phyloP scores from a whole-genome alignment of 164 flowering plant species.

The Dillenia turbinata region DNA sequence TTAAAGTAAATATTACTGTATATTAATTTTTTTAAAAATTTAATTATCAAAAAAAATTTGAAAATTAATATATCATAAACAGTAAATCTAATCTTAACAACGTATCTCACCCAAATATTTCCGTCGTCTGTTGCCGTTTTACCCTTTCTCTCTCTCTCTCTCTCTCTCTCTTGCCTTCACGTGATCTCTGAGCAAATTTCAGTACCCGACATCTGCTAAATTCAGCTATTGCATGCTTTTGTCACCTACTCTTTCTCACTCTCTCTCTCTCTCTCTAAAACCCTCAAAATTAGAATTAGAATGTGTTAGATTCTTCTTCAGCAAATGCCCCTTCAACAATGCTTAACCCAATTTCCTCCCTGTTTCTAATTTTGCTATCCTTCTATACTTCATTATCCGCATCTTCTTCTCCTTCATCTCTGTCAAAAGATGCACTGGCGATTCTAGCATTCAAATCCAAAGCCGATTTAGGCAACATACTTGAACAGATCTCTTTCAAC shows the following conservation, averaged over 20 bases:
- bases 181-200: too few relatives aligned
- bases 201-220: too few relatives aligned
- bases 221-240: background rate
- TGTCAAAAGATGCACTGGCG: conserved; percentile 44
- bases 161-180: too few relatives aligned
- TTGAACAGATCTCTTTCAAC: conserved; percentile 30
- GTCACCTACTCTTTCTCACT: background rate
- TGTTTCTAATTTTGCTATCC: conserved; percentile 1
- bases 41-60: too few relatives aligned
- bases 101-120: too few relatives aligned
- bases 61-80: too few relatives aligned
- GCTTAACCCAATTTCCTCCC: background rate
- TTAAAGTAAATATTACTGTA: too few relatives aligned
- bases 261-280: background rate
- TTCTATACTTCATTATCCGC: background rate
- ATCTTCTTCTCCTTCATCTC: background rate
- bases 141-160: too few relatives aligned
- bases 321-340: background rate
- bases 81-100: too few relatives aligned
- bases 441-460: conserved; percentile 62
- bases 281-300: background rate
- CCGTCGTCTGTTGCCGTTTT: too few relatives aligned
- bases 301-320: background rate
- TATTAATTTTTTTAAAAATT: too few relatives aligned
- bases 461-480: conserved; percentile 46